phyloP scores from a whole-genome alignment of 176 grass and related monocot species.

The Areca catechu region DNA sequence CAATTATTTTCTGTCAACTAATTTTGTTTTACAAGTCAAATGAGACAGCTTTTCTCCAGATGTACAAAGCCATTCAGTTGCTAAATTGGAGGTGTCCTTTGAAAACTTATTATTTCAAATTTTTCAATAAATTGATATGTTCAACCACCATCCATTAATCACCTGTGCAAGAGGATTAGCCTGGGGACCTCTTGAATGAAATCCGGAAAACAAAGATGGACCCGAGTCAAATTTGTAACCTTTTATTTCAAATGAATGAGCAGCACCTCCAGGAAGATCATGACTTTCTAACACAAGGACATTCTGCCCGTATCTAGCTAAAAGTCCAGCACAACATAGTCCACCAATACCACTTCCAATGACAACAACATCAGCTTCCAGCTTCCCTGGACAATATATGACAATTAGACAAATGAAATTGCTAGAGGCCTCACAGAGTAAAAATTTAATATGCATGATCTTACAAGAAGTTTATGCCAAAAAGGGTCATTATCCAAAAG shows the following conservation, averaged over 20 bases:
- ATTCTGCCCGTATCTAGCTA: conserved; percentile 80
- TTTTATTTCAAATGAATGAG: conserved; percentile 94
- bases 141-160: background rate
- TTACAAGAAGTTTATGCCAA: no score
- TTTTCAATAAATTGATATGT: no score
- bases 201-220: conserved; percentile 85
- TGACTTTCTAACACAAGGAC: conserved; percentile 90
- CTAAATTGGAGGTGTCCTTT: no score
- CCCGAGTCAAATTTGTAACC: conserved; percentile 94
- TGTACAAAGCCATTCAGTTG: no score
- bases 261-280: conserved; percentile 74
- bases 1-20: conserved; percentile 39
- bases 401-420: no score
- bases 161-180: conserved; percentile 95
- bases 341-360: conserved; percentile 86
- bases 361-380: conserved; percentile 77
- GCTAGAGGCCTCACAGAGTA: no score
- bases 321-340: conserved; percentile 71
- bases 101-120: no score
- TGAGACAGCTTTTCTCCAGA: no score
- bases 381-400: conserved; percentile 28
- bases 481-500: no score
- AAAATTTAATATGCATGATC: no score
- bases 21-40: conserved; percentile 17
- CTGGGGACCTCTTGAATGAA: conserved; percentile 80